Conservation (phyloP, 805 yeast species). For the Isabelozyma pseudorhagii region DNA sequence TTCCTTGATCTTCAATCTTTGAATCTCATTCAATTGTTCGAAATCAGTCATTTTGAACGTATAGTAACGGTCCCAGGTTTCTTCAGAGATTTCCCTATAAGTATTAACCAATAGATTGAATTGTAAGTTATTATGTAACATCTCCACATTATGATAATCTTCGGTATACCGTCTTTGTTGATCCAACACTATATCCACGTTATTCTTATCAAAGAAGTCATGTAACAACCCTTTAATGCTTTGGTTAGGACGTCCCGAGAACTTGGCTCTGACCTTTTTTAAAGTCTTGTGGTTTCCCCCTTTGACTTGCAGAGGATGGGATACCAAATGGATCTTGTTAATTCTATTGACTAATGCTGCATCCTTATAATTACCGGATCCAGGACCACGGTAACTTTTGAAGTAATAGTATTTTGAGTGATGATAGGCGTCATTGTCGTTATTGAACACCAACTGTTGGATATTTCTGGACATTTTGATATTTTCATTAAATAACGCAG, state of each 20-base stretch:
- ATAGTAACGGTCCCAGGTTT: conserved; percentile 39
- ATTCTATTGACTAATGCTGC: conserved; percentile 39
- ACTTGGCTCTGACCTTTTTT: conserved; percentile 14
- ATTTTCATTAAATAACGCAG: conserved; percentile 23
- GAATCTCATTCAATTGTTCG: conserved; percentile 27
- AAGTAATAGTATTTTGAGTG: conserved; percentile 38
- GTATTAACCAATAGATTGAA: conserved; percentile 38
- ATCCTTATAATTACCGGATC: conserved; percentile 44
- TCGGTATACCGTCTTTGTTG: conserved; percentile 28
- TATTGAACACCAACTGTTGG: conserved; percentile 31
- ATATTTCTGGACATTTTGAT: conserved; percentile 29
- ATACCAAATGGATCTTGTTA: conserved; percentile 29
- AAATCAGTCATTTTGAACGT: conserved; percentile 37
- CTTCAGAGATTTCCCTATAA: conserved; percentile 35
- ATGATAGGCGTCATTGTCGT: conserved; percentile 33
- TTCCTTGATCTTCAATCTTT: conserved; percentile 12
- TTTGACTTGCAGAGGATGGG: conserved; percentile 5
- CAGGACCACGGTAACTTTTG: conserved; percentile 42
- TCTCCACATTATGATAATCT: conserved; percentile 38
- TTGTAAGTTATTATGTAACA: conserved; percentile 41
- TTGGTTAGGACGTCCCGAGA: conserved; percentile 11
- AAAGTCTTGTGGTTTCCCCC: conserved; percentile 2
- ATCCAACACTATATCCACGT: conserved; percentile 26
- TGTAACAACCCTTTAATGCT: conserved; percentile 37
- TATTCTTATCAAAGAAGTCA: conserved; percentile 27